Evolutionary conservation across 306 rosid species (phyloP), one percentile per base, ranked within the genome.

Genomic region (Quercus aquifolioides): DNA sequence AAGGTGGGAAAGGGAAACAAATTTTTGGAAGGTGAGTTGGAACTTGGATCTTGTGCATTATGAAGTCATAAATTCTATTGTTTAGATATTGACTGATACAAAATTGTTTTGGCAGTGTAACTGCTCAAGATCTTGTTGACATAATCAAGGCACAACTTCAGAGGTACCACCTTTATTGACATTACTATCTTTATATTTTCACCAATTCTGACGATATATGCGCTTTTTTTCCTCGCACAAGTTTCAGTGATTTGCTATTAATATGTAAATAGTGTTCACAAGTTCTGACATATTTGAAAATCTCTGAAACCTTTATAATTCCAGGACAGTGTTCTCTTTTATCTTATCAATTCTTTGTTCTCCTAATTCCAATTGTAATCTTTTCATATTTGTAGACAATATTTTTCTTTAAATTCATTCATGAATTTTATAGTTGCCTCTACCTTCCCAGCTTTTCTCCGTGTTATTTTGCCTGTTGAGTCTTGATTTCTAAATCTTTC

Each of bases 1-100:
- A 91, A 89, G 99, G 97, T 74, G 97, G 98, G 76, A 95, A 93
- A 83, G 99, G 99, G 80, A 93, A 93, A 83, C 97, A 85, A 81
- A 95, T 95, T 55, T 95, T 93, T 60, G 99, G 99, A 85, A 91
- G 88, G 98, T 91, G 46, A 80, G 82, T 71, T 49, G 17, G 54
- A 49, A 12, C 54, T 49, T 49, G 51, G 64, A 76, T 55, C 41
- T 56, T 55, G 49, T 67, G 69, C 83, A 69, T n/a, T 73, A 17
- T 33, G 54, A 25, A 52, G 21, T 80, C 56, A 18, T 9, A 52
- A 41, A 77, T 15, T 79, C 72, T 56, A 62, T 30, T 55, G 14
- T 77, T 58, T 76, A 73, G 41, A 7, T 68, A 51, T 58, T 67
- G 60, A 80, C 86, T 91, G 69, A 89, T 82, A 33, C 23, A 15